Evolutionary conservation across 83 land plant species (phyloP).

Genomic region (Picea engelmannii): DNA sequence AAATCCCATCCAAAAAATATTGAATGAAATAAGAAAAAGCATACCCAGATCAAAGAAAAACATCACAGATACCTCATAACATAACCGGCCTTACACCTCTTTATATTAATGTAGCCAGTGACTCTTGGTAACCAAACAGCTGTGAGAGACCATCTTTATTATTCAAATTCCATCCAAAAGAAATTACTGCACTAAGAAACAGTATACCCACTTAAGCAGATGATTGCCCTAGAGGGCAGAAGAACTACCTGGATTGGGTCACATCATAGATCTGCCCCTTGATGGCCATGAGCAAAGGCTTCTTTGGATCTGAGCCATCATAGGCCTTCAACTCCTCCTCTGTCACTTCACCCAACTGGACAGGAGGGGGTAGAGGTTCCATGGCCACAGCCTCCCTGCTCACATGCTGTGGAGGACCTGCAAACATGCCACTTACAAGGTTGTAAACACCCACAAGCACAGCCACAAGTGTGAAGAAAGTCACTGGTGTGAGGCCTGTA

Average conservation of each 20-base stretch:
- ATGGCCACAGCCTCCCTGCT: constrained; percentile 24
- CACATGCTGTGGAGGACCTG: constrained; percentile 13
- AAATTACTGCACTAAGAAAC: too few relatives aligned
- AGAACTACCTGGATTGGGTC: constrained; percentile 67
- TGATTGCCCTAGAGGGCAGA: too few relatives aligned
- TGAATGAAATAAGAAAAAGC: too few relatives aligned
- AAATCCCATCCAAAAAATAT: too few relatives aligned
- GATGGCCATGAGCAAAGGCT: constrained; percentile 94
- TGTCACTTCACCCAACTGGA: constrained; percentile 85
- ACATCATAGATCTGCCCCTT: constrained; percentile 95
- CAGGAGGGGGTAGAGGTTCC: constrained; percentile 73
- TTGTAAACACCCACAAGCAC: constrained; percentile 55
- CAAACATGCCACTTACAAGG: constrained; percentile 38
- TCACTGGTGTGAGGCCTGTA: constrained; percentile 78
- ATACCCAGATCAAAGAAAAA: too few relatives aligned
- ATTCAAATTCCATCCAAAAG: too few relatives aligned
- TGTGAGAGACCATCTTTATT: too few relatives aligned
- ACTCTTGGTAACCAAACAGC: too few relatives aligned
- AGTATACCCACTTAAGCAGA: too few relatives aligned
- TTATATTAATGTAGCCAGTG: too few relatives aligned
- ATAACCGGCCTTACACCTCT: too few relatives aligned
- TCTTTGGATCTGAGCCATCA: constrained; percentile 79
- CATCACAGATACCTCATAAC: too few relatives aligned
- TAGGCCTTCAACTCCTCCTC: constrained; percentile 73
- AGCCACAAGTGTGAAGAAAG: constrained; percentile 79